Evolutionary conservation across 2,329 filamentous ascomycete species (phyloP).

Genomic region (Calonectria multiphialidica): DNA sequence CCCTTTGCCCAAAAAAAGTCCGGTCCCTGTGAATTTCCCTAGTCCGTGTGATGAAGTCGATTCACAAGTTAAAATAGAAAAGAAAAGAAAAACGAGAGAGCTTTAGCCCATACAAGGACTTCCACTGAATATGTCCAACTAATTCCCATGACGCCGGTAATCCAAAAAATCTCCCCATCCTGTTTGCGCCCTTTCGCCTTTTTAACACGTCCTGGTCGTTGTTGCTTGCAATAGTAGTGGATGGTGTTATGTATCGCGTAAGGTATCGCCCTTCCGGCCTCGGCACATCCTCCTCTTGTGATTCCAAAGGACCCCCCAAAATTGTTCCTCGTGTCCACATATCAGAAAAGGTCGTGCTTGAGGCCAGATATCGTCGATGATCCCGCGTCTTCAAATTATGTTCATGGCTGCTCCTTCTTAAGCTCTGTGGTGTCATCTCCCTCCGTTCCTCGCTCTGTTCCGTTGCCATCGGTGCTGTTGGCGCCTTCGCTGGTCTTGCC

Average conservation of each 20-base stretch:
- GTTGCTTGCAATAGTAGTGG: constrained; percentile 26
- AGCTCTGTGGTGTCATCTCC: constrained; percentile 37
- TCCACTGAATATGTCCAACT: constrained; percentile 21
- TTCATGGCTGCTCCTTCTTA: constrained; percentile 41
- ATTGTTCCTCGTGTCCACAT: neutral
- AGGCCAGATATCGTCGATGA: constrained; percentile 23
- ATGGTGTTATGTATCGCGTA: constrained; percentile 21
- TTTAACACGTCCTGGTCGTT: constrained; percentile 28
- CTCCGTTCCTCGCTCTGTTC: constrained; percentile 39
- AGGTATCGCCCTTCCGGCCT: constrained; percentile 7
- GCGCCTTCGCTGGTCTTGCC: constrained; percentile 45
- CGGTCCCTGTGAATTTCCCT: constrained; percentile 14
- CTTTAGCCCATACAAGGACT: constrained; percentile 11
- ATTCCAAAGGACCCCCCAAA: neutral
- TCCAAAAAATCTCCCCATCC: constrained; percentile 27
- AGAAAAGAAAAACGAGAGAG: constrained; percentile 19
- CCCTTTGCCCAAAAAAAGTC: constrained; percentile 17
- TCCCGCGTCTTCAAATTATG: constrained; percentile 7
- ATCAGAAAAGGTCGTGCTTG: constrained; percentile 23
- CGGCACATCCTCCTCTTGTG: constrained; percentile 5
- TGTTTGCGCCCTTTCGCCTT: constrained; percentile 32
- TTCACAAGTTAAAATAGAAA: constrained; percentile 11
- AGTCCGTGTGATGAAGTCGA: constrained; percentile 15
- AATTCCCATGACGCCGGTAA: constrained; percentile 37
- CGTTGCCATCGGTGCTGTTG: constrained; percentile 37